A percentile compares a stretch with the other conserved stretches of the same genome.
phyloP scores from a whole-genome alignment of 306 rosid species.

The Cyamopsis tetragonoloba region DNA sequence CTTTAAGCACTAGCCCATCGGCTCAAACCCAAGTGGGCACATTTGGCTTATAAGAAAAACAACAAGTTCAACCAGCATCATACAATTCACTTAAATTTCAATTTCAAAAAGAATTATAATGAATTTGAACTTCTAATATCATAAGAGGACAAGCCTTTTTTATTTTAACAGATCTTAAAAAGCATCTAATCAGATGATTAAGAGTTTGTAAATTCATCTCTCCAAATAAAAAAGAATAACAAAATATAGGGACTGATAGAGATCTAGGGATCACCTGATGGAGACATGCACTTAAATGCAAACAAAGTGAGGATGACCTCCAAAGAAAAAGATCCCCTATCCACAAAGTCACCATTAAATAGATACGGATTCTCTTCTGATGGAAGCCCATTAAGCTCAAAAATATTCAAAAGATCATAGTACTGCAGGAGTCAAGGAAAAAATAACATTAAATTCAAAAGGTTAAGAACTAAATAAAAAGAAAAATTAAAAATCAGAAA shows the following conservation, averaged over 20 bases:
- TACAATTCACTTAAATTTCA: background rate
- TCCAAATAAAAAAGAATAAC: background rate
- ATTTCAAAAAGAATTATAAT: background rate
- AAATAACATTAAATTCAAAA: background rate
- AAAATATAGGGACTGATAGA: background rate
- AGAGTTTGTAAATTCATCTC: background rate
- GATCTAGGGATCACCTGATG: constrained; percentile 64
- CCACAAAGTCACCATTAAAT: constrained; percentile 98
- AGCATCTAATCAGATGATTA: background rate
- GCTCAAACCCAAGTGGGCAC: too few species aligned
- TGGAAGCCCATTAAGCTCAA: constrained; percentile 99
- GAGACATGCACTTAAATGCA: constrained; percentile 98
- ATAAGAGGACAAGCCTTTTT: background rate
- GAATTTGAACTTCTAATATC: background rate
- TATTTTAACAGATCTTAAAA: background rate
- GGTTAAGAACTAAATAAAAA: background rate
- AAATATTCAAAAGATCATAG: constrained; percentile 90
- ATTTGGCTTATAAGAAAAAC: too few species aligned
- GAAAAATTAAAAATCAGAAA: background rate
- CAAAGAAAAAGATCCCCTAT: constrained; percentile 95
- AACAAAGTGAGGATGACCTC: constrained; percentile 96
- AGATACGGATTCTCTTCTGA: constrained; percentile 99
- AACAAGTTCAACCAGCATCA: too few species aligned
- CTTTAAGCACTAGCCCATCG: too few species aligned
- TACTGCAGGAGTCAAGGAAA: constrained; percentile 57